These are phyloP conservation scores for Fusarium anguioides DNA, from an alignment of 2,329 filamentous ascomycete genomes.

Conservation along the genomic window DNA sequence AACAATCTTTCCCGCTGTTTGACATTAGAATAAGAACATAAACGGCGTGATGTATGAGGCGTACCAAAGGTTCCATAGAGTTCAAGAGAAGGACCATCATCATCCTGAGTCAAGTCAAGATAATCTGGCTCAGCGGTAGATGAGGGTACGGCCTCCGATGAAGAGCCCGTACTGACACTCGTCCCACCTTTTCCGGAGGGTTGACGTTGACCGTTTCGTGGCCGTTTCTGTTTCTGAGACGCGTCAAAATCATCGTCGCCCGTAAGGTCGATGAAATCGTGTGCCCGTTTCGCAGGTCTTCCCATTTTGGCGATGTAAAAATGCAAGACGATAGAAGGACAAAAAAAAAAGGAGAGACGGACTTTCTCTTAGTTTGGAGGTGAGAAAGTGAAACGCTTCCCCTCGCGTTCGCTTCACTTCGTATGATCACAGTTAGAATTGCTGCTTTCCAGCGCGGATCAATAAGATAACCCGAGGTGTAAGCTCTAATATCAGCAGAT, in stretches of 20 bases:
- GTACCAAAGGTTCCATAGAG: slow-evolving; percentile 61
- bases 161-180: slow-evolving; percentile 22
- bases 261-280: slow-evolving; percentile 56
- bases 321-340: neutral
- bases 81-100: slow-evolving; percentile 56
- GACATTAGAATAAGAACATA: slow-evolving; percentile 12
- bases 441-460: slow-evolving; percentile 29
- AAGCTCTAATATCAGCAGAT: neutral
- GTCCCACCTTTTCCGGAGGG: slow-evolving; percentile 35
- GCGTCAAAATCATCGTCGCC: slow-evolving; percentile 48
- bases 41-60: slow-evolving; percentile 21
- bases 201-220: slow-evolving; percentile 5
- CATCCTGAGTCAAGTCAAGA: slow-evolving; percentile 58
- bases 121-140: slow-evolving; percentile 51
- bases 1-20: slow-evolving; percentile 60
- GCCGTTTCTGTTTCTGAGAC: slow-evolving; percentile 48
- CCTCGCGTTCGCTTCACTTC: neutral
- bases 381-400: neutral
- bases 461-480: slow-evolving; percentile 12
- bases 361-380: neutral
- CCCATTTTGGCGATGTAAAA: slow-evolving; percentile 28
- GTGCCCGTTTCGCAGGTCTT: slow-evolving; percentile 50
- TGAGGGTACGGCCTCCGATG: slow-evolving; percentile 28
- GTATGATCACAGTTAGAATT: slow-evolving; percentile 31
- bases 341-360: neutral